Percentiles rank a stretch among this genome's conserved stretches.
Evolutionary conservation across 768 basidiomycete genomes (phyloP).

Genomic region (Cyclocybe cylindracea): DNA sequence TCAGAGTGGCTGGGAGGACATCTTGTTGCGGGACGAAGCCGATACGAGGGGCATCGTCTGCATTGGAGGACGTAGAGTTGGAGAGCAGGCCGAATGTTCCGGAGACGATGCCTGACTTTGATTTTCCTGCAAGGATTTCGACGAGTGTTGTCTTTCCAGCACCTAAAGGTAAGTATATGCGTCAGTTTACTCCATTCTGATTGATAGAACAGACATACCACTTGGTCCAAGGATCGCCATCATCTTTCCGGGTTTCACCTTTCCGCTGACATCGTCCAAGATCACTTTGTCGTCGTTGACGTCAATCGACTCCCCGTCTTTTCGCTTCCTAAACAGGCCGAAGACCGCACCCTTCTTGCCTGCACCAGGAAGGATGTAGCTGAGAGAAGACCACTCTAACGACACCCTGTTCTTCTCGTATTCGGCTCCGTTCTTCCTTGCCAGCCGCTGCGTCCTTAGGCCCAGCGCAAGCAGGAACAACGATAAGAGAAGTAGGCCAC

Average conservation of each 20-base stretch:
- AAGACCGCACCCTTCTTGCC: conserved; percentile 12
- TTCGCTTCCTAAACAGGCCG: conserved; percentile 11
- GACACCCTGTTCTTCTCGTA: conserved; percentile 50
- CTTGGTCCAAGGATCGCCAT: conserved; percentile 93
- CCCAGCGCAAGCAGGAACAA: conserved; percentile 66
- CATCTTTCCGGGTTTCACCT: conserved; percentile 78
- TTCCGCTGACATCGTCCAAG: conserved; percentile 69
- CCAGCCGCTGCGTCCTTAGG: conserved; percentile 58
- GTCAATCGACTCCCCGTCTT: conserved; percentile 7
- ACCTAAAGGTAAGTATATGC: conserved; percentile 33
- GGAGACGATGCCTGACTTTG: conserved; percentile 67
- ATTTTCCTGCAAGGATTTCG: conserved; percentile 85
- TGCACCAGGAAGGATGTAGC: conserved; percentile 55
- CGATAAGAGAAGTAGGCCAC: conserved; percentile 58
- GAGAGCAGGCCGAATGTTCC: conserved; percentile 66
- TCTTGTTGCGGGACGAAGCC: conserved; percentile 91
- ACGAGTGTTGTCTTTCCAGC: conserved; percentile 92
- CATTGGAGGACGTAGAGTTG: conserved; percentile 18
- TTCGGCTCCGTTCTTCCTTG: conserved; percentile 44
- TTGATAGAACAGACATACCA: conserved; percentile 42
- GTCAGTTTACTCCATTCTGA: not conserved
- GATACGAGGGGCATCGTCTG: conserved; percentile 47
- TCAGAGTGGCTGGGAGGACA: conserved; percentile 75
- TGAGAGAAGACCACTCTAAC: conserved; percentile 69
- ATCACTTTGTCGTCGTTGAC: conserved; percentile 59